These are phyloP conservation scores for Phytophthora agathidicida DNA, from an alignment of 352 stramenopile genomes.

Conservation along the genomic window DNA sequence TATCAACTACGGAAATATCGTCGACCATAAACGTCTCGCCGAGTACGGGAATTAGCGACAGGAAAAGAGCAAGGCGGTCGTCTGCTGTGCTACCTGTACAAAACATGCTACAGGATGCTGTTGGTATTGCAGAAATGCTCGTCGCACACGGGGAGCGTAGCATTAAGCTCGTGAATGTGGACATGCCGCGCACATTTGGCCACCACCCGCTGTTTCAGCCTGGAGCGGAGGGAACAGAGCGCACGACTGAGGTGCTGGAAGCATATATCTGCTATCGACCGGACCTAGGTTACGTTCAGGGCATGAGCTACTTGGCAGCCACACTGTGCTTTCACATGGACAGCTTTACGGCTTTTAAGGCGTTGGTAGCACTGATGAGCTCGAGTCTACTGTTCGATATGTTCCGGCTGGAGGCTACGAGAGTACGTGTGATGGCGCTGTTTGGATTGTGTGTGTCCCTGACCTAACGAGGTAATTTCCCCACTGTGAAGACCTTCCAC, in stretches of 20 bases:
- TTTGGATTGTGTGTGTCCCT: neutral
- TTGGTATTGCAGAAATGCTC: slow-evolving; percentile 82
- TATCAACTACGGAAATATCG: neutral
- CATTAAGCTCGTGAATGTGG: slow-evolving; percentile 82
- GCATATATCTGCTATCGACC: slow-evolving; percentile 89
- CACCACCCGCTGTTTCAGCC: slow-evolving; percentile 81
- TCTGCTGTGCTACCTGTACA: slow-evolving; percentile 40
- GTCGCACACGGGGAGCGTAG: slow-evolving; percentile 81
- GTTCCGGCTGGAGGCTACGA: slow-evolving; percentile 81
- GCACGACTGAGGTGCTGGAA: slow-evolving; percentile 82
- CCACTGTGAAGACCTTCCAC: slow-evolving; percentile 72
- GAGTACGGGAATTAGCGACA: slow-evolving; percentile 12
- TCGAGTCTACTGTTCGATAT: slow-evolving; percentile 89
- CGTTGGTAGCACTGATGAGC: slow-evolving; percentile 81
- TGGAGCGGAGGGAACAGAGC: slow-evolving; percentile 70
- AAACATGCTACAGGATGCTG: slow-evolving; percentile 70
- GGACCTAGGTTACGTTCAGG: slow-evolving; percentile 86
- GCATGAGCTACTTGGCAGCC: slow-evolving; percentile 89
- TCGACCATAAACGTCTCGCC: neutral
- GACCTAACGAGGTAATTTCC: slow-evolving; percentile 9
- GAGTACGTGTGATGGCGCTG: slow-evolving; percentile 46
- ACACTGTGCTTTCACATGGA: slow-evolving; percentile 89
- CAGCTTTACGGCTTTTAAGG: slow-evolving; percentile 88
- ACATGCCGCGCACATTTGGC: slow-evolving; percentile 88
- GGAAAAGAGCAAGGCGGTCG: slow-evolving; percentile 30